Conservation (phyloP, 73 alveolate species). For the Durusdinium trenchii region DNA sequence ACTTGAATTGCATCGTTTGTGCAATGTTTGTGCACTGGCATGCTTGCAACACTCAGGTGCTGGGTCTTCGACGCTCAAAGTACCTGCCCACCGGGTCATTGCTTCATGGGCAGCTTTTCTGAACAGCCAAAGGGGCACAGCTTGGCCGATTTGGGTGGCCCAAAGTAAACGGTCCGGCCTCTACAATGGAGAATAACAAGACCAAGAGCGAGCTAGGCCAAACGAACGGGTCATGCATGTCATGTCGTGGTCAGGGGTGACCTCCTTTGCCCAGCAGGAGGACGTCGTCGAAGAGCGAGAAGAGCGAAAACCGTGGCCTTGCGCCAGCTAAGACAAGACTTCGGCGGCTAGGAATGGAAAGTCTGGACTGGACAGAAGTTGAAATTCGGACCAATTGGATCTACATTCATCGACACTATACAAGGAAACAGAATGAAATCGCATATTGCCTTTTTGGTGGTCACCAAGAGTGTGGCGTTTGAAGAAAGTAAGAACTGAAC, state of each 20-base stretch:
- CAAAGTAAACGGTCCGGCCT: conserved; percentile 56
- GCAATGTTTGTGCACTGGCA: not conserved
- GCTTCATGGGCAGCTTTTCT: not conserved
- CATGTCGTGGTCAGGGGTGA: not conserved
- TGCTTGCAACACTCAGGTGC: not conserved
- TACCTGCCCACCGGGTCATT: not conserved
- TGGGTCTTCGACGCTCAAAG: not conserved
- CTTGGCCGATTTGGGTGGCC: conserved; percentile 15
- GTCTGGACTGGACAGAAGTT: not conserved
- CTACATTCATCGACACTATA: not conserved
- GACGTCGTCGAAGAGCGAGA: conserved; percentile 57
- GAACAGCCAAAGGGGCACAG: not conserved
- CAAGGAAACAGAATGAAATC: too few species aligned
- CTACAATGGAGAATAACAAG: too few species aligned
- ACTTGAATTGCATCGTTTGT: not conserved
- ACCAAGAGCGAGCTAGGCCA: not conserved
- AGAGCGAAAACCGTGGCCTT: conserved; percentile 54
- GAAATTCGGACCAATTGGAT: not conserved
- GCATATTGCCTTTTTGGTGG: too few species aligned
- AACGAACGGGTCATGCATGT: not conserved
- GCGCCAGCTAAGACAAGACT: not conserved
- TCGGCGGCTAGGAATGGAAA: not conserved
- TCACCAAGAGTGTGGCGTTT: too few species aligned
- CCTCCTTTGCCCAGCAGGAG: conserved; percentile 60
- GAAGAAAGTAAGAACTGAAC: too few species aligned